These are phyloP conservation scores for Typha latifolia DNA, from an alignment of 176 grass and related monocot species.

Conservation along the genomic window DNA sequence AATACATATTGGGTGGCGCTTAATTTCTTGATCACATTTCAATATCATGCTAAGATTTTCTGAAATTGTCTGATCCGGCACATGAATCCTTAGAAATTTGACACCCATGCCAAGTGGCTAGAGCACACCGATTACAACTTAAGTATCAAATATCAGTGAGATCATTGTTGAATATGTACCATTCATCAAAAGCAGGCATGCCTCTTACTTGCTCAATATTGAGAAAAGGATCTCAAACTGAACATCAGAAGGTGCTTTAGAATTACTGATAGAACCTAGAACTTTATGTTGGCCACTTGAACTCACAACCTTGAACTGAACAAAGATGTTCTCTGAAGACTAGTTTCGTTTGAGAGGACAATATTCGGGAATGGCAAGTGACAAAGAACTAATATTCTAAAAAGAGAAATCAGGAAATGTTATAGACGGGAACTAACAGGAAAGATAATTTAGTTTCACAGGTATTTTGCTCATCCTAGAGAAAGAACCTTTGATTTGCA, in stretches of 20 bases:
- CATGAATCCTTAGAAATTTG: background rate
- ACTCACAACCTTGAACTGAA: no score
- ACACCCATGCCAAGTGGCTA: background rate
- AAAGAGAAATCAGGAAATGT: no score
- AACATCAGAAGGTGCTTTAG: background rate
- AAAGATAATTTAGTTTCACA: no score
- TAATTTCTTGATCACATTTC: background rate
- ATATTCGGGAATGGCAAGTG: background rate
- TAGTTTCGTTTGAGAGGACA: background rate
- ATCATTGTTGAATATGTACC: background rate
- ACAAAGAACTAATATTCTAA: no score
- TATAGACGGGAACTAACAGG: no score
- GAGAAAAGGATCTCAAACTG: no score
- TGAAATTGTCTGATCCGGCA: background rate
- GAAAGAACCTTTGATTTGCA: no score
- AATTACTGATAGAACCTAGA: background rate
- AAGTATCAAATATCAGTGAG: background rate
- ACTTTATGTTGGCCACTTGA: no score
- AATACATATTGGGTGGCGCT: no score
- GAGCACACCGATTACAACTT: background rate
- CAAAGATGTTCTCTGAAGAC: background rate
- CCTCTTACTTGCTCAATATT: no score
- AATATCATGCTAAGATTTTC: conserved; percentile 1
- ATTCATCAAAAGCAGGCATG: no score
- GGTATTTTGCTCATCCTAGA: no score